Conservation (phyloP, 805 yeast species). For the Wickerhamiella siamensis region DNA sequence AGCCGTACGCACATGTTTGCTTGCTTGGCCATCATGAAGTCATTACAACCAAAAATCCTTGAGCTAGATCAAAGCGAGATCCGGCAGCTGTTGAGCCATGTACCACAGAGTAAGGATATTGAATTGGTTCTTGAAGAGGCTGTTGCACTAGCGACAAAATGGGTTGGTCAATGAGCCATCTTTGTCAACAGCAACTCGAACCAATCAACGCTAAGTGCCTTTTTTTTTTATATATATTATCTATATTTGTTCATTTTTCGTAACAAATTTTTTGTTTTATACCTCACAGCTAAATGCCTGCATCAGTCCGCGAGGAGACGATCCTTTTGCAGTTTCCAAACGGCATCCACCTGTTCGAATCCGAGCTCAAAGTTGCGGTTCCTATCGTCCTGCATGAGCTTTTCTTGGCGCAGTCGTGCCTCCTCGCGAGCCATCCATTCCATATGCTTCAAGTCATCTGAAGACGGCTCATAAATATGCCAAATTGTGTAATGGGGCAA, state of each 20-base stretch:
- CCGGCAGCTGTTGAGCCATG: slow-evolving; percentile 43
- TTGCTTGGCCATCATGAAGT: slow-evolving; percentile 63
- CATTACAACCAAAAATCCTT: slow-evolving; percentile 60
- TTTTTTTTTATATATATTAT: background rate
- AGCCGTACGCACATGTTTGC: slow-evolving; percentile 44
- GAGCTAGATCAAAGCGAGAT: slow-evolving; percentile 88
- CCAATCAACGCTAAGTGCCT: background rate
- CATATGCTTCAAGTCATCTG: slow-evolving; percentile 74
- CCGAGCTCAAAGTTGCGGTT: slow-evolving; percentile 52
- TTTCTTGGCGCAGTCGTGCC: slow-evolving; percentile 26
- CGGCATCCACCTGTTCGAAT: slow-evolving; percentile 56
- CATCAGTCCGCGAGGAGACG: slow-evolving; percentile 36
- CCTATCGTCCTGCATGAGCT: slow-evolving; percentile 22
- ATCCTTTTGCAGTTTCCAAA: slow-evolving; percentile 60
- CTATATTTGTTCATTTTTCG: background rate
- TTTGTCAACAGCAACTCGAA: no score
- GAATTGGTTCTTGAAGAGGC: slow-evolving; percentile 15
- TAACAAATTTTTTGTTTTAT: slow-evolving; percentile 7
- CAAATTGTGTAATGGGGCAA: slow-evolving; percentile 93
- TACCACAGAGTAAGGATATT: slow-evolving; percentile 12
- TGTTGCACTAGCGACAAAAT: background rate
- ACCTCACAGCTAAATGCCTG: slow-evolving; percentile 12
- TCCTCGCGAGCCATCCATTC: slow-evolving; percentile 33
- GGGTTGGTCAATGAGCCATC: no score
- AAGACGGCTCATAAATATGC: slow-evolving; percentile 94